A percentile compares a stretch with the other conserved stretches of the same genome.
Evolutionary conservation across 352 stramenopile species (phyloP).

Genomic region (Blastocystis sp.): DNA sequence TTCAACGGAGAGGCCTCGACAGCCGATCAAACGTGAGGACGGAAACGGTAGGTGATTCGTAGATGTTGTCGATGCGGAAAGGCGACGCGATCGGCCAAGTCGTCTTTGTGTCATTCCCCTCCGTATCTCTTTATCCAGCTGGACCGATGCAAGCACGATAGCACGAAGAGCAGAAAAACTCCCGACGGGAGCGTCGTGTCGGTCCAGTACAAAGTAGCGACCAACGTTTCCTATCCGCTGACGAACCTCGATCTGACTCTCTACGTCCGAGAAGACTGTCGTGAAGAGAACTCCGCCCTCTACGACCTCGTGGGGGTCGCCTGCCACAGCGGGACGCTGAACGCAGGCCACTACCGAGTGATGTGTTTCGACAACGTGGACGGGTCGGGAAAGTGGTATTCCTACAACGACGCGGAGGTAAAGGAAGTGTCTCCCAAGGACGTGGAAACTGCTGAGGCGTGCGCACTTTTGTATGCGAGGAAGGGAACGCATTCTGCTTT

Average conservation of each 20-base stretch:
- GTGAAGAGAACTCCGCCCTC: not conserved
- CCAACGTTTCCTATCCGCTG: not conserved
- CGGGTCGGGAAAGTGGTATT: not conserved
- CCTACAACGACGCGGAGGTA: not conserved
- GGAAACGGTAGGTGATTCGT: too few relatives aligned
- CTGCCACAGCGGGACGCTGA: not conserved
- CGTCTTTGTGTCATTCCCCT: not conserved
- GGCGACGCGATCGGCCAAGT: too few relatives aligned
- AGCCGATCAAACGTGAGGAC: too few relatives aligned
- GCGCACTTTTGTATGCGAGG: not conserved
- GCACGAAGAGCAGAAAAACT: not conserved
- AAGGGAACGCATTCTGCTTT: not conserved
- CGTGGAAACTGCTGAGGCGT: not conserved
- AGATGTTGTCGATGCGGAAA: too few relatives aligned
- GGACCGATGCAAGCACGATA: not conserved
- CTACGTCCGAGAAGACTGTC: not conserved
- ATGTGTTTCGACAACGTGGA: conserved; percentile 29
- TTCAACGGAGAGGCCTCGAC: too few relatives aligned
- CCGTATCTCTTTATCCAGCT: not conserved
- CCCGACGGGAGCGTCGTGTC: not conserved
- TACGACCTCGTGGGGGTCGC: conserved; percentile 37
- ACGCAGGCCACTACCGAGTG: not conserved
- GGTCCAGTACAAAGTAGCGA: not conserved
- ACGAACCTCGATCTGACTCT: not conserved
- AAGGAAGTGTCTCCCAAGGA: not conserved